phyloP scores from a whole-genome alignment of 257 asterid species.

The Asclepias syriaca region DNA sequence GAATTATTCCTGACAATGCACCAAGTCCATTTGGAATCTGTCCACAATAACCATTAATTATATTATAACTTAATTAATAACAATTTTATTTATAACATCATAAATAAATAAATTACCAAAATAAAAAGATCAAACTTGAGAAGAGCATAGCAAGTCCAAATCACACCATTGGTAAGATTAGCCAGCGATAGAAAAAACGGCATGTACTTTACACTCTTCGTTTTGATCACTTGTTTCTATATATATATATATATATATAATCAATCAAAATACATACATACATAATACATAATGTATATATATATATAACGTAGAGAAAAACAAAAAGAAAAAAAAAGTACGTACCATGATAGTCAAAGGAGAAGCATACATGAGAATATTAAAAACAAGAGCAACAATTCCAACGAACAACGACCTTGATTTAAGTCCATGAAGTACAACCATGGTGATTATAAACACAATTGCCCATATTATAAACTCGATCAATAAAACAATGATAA shows the following conservation, averaged over 20 bases:
- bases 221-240: slow-evolving; percentile 50
- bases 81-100: too few relatives aligned
- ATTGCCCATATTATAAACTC: slow-evolving; percentile 24
- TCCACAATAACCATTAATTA: background rate
- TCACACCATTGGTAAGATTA: slow-evolving; percentile 47
- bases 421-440: slow-evolving; percentile 33
- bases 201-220: slow-evolving; percentile 83
- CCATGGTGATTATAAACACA: slow-evolving; percentile 31
- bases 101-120: slow-evolving; percentile 33
- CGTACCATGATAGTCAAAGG: slow-evolving; percentile 29
- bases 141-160: slow-evolving; percentile 61
- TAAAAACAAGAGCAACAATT: slow-evolving; percentile 33
- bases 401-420: slow-evolving; percentile 45
- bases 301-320: too few relatives aligned
- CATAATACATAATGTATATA: too few relatives aligned
- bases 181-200: slow-evolving; percentile 64
- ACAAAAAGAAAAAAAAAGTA: too few relatives aligned
- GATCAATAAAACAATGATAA: slow-evolving; percentile 14
- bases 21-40: slow-evolving; percentile 54
- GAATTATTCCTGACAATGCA: slow-evolving; percentile 34
- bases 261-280: too few relatives aligned
- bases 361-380: slow-evolving; percentile 47
- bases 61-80: too few relatives aligned
- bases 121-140: slow-evolving; percentile 51
- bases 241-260: background rate